Percentiles rank a stretch among this genome's conserved stretches.
phyloP scores from a whole-genome alignment of 768 basidiomycete genomes.

The Xerocomus brunneocitrinus region DNA sequence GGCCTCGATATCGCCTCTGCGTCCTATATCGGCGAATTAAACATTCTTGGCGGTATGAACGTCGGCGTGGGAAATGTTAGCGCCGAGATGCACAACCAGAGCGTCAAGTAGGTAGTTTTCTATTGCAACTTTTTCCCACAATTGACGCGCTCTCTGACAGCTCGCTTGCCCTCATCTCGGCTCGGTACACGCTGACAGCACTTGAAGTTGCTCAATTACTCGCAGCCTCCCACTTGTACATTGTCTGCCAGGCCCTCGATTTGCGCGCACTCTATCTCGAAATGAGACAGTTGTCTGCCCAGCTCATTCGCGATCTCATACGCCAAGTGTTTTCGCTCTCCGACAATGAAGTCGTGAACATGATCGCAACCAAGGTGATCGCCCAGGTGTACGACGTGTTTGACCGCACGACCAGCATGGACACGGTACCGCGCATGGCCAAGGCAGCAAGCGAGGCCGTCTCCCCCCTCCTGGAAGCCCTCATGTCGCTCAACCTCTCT shows the following conservation, averaged over 20 bases:
- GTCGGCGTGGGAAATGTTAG: constrained; percentile 82
- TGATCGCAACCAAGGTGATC: constrained; percentile 30
- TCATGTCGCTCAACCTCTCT: constrained; percentile 11
- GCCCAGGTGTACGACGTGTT: constrained; percentile 46
- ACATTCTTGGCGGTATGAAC: constrained; percentile 66
- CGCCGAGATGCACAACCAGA: constrained; percentile 91
- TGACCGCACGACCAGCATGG: constrained; percentile 68
- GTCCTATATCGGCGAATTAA: constrained; percentile 78
- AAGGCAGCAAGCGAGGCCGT: constrained; percentile 62
- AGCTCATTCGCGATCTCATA: constrained; percentile 19
- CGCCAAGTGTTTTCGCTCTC: constrained; percentile 12
- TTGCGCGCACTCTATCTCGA: constrained; percentile 71
- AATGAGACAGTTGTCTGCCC: constrained; percentile 38
- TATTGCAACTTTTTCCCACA: no score
- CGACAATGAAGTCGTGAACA: constrained; percentile 8
- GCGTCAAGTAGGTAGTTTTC: constrained; percentile 63
- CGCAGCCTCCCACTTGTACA: constrained; percentile 70
- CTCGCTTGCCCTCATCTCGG: constrained; percentile 81
- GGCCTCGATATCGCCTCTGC: constrained; percentile 83
- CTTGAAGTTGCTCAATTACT: constrained; percentile 75
- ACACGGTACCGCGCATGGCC: constrained; percentile 63
- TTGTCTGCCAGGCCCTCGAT: constrained; percentile 80
- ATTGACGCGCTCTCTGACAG: constrained; percentile 32
- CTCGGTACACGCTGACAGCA: constrained; percentile 71
- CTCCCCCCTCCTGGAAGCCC: constrained; percentile 53